Base-by-base conservation (phyloP, 352 stramenopile species). In the Globisporangium cystogenes region DNA sequence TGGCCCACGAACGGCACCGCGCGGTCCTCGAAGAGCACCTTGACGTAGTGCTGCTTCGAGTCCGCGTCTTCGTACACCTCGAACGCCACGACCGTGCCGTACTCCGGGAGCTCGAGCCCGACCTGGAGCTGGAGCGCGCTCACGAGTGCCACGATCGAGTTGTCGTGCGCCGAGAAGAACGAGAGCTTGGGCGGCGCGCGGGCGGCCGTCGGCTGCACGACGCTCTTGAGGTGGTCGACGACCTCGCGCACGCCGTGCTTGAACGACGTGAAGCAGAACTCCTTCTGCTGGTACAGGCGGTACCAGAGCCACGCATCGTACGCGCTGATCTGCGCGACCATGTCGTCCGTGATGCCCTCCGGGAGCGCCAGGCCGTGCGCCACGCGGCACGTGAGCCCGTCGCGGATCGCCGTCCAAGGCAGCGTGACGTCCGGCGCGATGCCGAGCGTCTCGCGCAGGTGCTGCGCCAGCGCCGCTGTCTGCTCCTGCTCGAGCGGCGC, bases 261-360 rank as follows among this genome's bases (percentile, higher is more conserved):
- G 57, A 90, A 94, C 14, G 74, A 70, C 41, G 59, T 53, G 50
- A 76, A 73, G 60, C 74, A 87, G 46, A 89, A 84, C 20, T 70
- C 65, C 31, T 73, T 70, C 60, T 73, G 65, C 20, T 64, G 68
- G 61, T 90, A 94, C 55, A 91, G 65, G 41, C 70, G 64, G 48
- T 94, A 74, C 83, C 81, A 94, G 36, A 91, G 72, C 83, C 81
- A 92, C 56, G 81, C 74, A 51, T 90, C 81, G 62, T 90, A 89
- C 36, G 67, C 68, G 37, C 72, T 64, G 27, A 91, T 70, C 54
- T 76, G 61, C 14, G 68, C 58, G 39, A 81, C 83, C 47, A 88
- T 79, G 18, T 75, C 70, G 23, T 71, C 55, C 24, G 78, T 82
- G 11, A 94, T 73, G 20, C 83, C 79, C 4, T 90, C 71, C 3